Evolutionary conservation across 1,284 basidiomycete species (phyloP), one percentile per base, ranked within the genome.

Genomic region (Sporisorium graminicola): DNA sequence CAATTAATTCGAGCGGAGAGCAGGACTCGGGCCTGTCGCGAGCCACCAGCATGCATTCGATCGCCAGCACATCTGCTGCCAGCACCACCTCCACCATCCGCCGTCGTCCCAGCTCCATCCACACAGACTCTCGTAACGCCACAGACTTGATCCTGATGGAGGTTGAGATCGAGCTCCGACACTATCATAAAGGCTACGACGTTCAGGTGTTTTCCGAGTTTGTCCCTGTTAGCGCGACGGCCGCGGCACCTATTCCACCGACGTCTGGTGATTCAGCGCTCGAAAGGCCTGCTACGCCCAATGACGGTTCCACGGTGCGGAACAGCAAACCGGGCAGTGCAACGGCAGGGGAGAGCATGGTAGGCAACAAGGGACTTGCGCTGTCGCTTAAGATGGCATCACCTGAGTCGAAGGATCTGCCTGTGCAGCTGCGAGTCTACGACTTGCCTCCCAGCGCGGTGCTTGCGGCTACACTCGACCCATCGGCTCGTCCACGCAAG

Each of bases 401-500:
- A 2, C 61, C 70, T 27, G 26, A 49, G 16, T 55, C 47, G 16
- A 65, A 49, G 18, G 79, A 78, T n/a, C 51, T 84, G 35, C 82
- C 83, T 13, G 58, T 81, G 24, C 62, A 74, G 24, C 61, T 81
- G 24, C 57, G 58, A 13, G 72, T 81, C 10, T 79, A 77, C 57
- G 83, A 85, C 40, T 59, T 83, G 46, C 83, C 82, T 12, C 82
- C 83, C 9, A 81, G 80, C 27, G 82, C 83, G 3, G 73, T 84
- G n/a, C 74, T 83, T 9, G 83, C 82, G 0, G 83, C 83, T 3
- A 84, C 83, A 22, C 77, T 82, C 2, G 77, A 81, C 53, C 74
- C 80, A 0, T 72, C 74, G 3, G 77, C 75, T 3, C 70, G 80
- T n/a, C 79, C 80, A 5, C 80, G 81, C 55, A 78, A 77, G 59